A percentile compares a stretch with the other conserved stretches of the same genome.
Conservation (phyloP, 1,139 yeast genomes). For the Debaryomycetaceae sp. region DNA sequence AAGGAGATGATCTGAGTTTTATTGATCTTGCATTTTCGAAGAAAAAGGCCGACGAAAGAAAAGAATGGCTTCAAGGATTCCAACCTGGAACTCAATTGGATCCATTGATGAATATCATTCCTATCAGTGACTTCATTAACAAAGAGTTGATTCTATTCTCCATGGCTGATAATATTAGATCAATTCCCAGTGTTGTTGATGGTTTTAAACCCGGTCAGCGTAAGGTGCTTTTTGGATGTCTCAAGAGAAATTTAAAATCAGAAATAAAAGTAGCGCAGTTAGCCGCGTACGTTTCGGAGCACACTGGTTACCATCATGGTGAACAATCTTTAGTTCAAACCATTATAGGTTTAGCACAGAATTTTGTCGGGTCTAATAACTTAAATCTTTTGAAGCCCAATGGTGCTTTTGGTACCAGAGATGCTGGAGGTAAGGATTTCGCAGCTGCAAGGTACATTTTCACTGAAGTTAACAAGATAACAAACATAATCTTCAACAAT, state of each 20-base stretch:
- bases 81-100: slow-evolving; percentile 92
- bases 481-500: slow-evolving; percentile 73
- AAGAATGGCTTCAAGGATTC: slow-evolving; percentile 90
- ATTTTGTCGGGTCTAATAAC: slow-evolving; percentile 91
- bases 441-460: slow-evolving; percentile 98
- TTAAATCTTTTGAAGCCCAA: slow-evolving; percentile 81
- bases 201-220: slow-evolving; percentile 98
- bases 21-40: slow-evolving; percentile 95
- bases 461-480: slow-evolving; percentile 76
- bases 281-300: slow-evolving; percentile 86
- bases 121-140: slow-evolving; percentile 91
- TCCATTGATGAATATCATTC: slow-evolving; percentile 72
- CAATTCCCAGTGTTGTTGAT: slow-evolving; percentile 91
- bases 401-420: slow-evolving; percentile 97
- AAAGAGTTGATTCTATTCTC: slow-evolving; percentile 93
- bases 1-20: slow-evolving; percentile 73
- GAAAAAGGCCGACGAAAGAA: slow-evolving; percentile 94
- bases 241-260: slow-evolving; percentile 69
- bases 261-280: slow-evolving; percentile 91
- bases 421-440: slow-evolving; percentile 96
- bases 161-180: slow-evolving; percentile 94
- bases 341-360: slow-evolving; percentile 91
- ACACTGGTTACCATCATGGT: slow-evolving; percentile 96
- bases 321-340: slow-evolving; percentile 86
- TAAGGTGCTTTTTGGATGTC: slow-evolving; percentile 85